These are phyloP conservation scores for Fagus sylvatica DNA, from an alignment of 306 rosid species.

Conservation along the genomic window DNA sequence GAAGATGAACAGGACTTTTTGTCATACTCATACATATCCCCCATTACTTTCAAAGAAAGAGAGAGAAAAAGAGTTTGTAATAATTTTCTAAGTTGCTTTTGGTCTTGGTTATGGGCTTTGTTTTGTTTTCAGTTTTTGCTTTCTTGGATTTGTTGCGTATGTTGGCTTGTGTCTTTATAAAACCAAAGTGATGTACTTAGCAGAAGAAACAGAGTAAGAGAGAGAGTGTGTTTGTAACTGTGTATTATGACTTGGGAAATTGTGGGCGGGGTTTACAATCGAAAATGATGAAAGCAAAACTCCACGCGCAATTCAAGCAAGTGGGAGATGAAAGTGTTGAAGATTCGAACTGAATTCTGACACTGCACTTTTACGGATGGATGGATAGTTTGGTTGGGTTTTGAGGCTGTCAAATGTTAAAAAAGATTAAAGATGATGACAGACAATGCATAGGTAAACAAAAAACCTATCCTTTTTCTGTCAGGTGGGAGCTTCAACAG, in stretches of 20 bases:
- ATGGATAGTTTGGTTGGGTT: too few species aligned
- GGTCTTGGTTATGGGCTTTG: slow-evolving; percentile 18
- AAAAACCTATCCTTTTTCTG: too few species aligned
- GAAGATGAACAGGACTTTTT: slow-evolving; percentile 34
- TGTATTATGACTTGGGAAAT: slow-evolving; percentile 26
- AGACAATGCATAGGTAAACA: too few species aligned
- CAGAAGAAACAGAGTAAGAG: slow-evolving; percentile 25
- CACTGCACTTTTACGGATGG: slow-evolving; percentile 7
- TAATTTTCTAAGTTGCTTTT: background rate
- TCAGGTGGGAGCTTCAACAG: too few species aligned
- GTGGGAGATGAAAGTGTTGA: background rate
- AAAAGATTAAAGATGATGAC: background rate
- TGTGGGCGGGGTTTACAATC: slow-evolving; percentile 36
- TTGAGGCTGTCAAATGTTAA: background rate
- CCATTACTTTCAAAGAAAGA: slow-evolving; percentile 35
- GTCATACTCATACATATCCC: slow-evolving; percentile 37
- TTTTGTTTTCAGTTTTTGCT: background rate
- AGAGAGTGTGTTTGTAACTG: background rate
- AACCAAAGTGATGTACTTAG: slow-evolving; percentile 25
- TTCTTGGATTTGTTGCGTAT: slow-evolving; percentile 20
- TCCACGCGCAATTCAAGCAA: slow-evolving; percentile 32
- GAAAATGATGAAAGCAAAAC: background rate
- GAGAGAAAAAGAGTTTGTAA: background rate
- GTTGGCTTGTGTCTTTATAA: slow-evolving; percentile 14
- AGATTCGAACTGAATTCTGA: background rate